Percentiles rank a stretch among this genome's conserved stretches.
These are phyloP conservation scores for Arctium lappa DNA, from an alignment of 129 eudicot genomes.

Conservation along the genomic window DNA sequence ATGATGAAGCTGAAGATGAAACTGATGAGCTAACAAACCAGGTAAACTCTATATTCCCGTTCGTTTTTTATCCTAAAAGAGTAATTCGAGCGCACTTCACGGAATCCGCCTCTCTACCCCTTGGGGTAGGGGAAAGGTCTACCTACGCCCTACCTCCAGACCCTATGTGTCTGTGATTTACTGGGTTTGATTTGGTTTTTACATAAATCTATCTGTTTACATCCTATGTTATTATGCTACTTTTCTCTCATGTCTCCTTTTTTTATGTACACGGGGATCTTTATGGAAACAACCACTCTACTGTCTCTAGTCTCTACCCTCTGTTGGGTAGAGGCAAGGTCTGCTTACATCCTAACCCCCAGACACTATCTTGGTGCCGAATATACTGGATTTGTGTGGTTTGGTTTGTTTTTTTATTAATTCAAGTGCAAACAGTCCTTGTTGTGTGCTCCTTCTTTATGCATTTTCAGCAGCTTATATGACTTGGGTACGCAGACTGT, in stretches of 20 bases:
- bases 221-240: background rate
- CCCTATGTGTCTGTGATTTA: no score
- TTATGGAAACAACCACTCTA: no score
- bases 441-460: background rate
- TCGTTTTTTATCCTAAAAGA: constrained; percentile 1
- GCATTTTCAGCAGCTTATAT: background rate
- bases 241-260: no score
- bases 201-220: background rate
- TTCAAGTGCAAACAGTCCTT: background rate
- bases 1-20: constrained; percentile 98
- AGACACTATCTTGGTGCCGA: background rate
- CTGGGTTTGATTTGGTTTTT: background rate
- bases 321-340: no score
- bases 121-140: background rate
- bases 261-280: no score
- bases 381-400: background rate
- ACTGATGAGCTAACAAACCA: constrained; percentile 95
- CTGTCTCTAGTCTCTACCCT: no score
- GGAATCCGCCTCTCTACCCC: background rate
- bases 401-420: no score
- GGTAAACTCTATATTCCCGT: constrained; percentile 33
- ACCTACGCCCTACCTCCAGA: background rate
- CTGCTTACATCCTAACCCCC: no score
- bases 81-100: background rate
- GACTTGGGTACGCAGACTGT: background rate